phyloP scores from a whole-genome alignment of 2,329 filamentous ascomycete species.

The Aspergillus versicolor region DNA sequence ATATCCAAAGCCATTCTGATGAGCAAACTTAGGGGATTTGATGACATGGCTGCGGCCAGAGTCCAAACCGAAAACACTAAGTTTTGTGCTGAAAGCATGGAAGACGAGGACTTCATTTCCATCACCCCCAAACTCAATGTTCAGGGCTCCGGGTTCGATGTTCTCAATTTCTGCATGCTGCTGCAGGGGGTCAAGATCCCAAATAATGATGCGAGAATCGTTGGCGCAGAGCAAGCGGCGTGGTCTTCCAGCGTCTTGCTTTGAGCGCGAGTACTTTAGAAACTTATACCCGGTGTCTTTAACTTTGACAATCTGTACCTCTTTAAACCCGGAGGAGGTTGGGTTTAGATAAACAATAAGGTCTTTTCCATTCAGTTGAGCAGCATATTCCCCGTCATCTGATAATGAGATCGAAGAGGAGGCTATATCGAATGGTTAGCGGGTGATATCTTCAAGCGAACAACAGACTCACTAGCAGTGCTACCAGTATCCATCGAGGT shows the following conservation, averaged over 20 bases:
- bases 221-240: slow-evolving; percentile 36
- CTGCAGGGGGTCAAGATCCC: slow-evolving; percentile 37
- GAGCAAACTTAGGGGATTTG: slow-evolving; percentile 41
- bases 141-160: slow-evolving; percentile 35
- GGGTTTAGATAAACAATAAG: slow-evolving; percentile 32
- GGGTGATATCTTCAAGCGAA: not conserved
- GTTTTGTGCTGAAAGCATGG: slow-evolving; percentile 40
- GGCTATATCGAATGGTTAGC: slow-evolving; percentile 4
- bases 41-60: slow-evolving; percentile 38
- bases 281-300: slow-evolving; percentile 33
- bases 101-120: slow-evolving; percentile 40
- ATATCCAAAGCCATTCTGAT: slow-evolving; percentile 37
- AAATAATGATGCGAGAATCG: slow-evolving; percentile 35
- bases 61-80: slow-evolving; percentile 36
- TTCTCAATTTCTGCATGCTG: slow-evolving; percentile 42
- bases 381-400: slow-evolving; percentile 30
- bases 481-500: slow-evolving; percentile 30
- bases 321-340: slow-evolving; percentile 28
- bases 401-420: slow-evolving; percentile 25
- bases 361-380: slow-evolving; percentile 33
- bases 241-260: not conserved
- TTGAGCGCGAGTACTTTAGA: slow-evolving; percentile 29
- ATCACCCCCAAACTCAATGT: slow-evolving; percentile 39
- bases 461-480: slow-evolving; percentile 23
- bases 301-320: slow-evolving; percentile 31